Evolutionary conservation across 2,329 filamentous ascomycete species (phyloP).

Genomic region (Bimuria novae-zelandiae): DNA sequence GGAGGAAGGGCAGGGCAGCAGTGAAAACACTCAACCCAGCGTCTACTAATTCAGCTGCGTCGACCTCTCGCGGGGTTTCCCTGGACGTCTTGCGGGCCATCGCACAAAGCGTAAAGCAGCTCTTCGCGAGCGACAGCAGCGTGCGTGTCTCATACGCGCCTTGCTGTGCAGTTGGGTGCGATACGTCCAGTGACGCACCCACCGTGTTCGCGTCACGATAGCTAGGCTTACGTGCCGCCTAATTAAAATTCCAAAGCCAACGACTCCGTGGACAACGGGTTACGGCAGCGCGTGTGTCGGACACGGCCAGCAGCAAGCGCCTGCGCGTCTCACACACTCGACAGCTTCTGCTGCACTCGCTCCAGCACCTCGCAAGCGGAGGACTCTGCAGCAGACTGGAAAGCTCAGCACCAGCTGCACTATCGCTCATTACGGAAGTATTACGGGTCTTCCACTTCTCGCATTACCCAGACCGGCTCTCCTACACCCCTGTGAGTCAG

Average conservation of each 20-base stretch:
- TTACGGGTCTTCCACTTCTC: constrained; percentile 37
- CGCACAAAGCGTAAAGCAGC: constrained; percentile 28
- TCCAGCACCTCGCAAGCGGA: constrained; percentile 20
- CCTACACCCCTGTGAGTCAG: constrained; percentile 33
- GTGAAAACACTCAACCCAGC: constrained; percentile 37
- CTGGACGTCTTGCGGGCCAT: constrained; percentile 23
- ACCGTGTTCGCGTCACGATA: constrained; percentile 38
- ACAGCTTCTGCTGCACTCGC: constrained; percentile 21
- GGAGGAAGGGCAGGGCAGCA: constrained; percentile 29
- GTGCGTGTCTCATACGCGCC: constrained; percentile 20
- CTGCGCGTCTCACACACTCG: constrained; percentile 21
- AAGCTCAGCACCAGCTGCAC: constrained; percentile 29
- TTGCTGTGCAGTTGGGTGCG: constrained; percentile 40
- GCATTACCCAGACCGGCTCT: constrained; percentile 30
- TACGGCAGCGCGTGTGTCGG: constrained; percentile 31
- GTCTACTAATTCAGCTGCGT: constrained; percentile 42
- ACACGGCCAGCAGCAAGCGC: constrained; percentile 23
- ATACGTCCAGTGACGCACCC: constrained; percentile 44
- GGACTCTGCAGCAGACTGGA: constrained; percentile 29
- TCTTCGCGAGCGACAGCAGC: constrained; percentile 24
- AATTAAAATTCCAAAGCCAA: constrained; percentile 32
- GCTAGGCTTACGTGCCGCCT: constrained; percentile 37
- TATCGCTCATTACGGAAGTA: constrained; percentile 37
- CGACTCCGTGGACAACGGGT: constrained; percentile 34
- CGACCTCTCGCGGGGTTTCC: constrained; percentile 28